A percentile compares a stretch with the other conserved stretches of the same genome.
These are phyloP conservation scores for Pezicula radicicola DNA, from an alignment of 2,329 filamentous ascomycete species.

Conservation along the genomic window DNA sequence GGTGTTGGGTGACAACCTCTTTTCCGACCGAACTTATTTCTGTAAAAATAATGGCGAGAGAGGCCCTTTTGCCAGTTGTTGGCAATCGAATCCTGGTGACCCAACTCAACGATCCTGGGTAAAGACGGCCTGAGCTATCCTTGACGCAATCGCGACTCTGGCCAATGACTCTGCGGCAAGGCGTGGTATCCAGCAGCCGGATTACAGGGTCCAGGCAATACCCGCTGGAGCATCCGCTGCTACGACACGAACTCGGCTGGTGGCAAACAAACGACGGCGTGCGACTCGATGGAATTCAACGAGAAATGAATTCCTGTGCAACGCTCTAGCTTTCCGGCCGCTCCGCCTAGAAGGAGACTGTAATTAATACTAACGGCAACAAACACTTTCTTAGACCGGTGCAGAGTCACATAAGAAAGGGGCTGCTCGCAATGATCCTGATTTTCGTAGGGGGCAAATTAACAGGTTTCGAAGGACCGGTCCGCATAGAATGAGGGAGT, in stretches of 20 bases:
- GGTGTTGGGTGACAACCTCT: not conserved
- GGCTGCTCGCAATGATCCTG: too few species aligned
- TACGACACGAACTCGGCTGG: constrained; percentile 17
- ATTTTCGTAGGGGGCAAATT: not conserved
- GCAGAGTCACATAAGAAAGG: too few species aligned
- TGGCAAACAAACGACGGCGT: constrained; percentile 18
- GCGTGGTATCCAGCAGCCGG: constrained; percentile 15
- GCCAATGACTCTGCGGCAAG: constrained; percentile 11
- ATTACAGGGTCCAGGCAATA: constrained; percentile 13
- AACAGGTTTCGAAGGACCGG: not conserved
- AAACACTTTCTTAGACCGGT: not conserved
- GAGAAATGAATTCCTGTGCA: not conserved
- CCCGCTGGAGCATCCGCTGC: constrained; percentile 11
- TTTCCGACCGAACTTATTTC: not conserved
- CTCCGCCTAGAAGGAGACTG: not conserved
- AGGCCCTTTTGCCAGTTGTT: not conserved
- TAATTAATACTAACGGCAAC: not conserved
- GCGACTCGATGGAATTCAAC: constrained; percentile 14
- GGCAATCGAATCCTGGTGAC: not conserved
- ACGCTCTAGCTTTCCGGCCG: not conserved
- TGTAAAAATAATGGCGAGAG: too few species aligned
- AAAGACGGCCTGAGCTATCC: constrained; percentile 2
- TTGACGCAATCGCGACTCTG: not conserved
- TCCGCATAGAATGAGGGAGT: constrained; percentile 1
- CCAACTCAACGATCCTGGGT: not conserved